These are phyloP conservation scores for Trypanosoma platydactyli DNA, from an alignment of 208 protist species.

Conservation along the genomic window DNA sequence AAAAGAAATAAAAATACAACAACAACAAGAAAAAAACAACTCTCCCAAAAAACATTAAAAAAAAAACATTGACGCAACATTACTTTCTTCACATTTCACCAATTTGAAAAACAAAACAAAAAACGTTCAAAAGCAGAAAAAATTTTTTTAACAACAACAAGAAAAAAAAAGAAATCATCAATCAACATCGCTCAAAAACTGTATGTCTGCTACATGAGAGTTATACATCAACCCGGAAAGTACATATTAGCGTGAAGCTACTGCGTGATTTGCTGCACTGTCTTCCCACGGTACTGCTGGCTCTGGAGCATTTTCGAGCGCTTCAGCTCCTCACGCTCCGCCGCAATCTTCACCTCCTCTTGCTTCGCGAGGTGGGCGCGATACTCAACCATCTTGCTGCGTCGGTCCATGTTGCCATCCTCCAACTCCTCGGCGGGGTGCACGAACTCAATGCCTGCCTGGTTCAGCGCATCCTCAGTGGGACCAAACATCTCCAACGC, in stretches of 20 bases:
- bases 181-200: not conserved
- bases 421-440: conserved; percentile 59
- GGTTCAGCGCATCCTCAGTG: conserved; percentile 69
- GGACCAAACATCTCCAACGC: conserved; percentile 69
- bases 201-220: conserved; percentile 2
- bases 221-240: conserved; percentile 12
- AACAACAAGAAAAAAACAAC: not conserved
- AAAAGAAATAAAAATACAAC: not conserved
- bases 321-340: conserved; percentile 57
- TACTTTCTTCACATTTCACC: not conserved
- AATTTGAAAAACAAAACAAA: not conserved
- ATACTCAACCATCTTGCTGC: conserved; percentile 58
- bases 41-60: not conserved
- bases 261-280: conserved; percentile 71
- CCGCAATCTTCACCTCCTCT: conserved; percentile 57
- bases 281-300: conserved; percentile 78
- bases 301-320: conserved; percentile 63
- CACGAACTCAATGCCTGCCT: conserved; percentile 66
- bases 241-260: conserved; percentile 26
- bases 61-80: not conserved
- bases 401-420: conserved; percentile 40
- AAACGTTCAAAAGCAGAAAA: conserved; percentile 7
- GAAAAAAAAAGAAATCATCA: not conserved
- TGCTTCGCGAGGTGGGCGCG: conserved; percentile 54
- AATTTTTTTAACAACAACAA: not conserved